Percentiles rank a stretch among this genome's conserved stretches.
Conservation (phyloP, 805 yeast species). For the Helenozyma rhizophorensis region DNA sequence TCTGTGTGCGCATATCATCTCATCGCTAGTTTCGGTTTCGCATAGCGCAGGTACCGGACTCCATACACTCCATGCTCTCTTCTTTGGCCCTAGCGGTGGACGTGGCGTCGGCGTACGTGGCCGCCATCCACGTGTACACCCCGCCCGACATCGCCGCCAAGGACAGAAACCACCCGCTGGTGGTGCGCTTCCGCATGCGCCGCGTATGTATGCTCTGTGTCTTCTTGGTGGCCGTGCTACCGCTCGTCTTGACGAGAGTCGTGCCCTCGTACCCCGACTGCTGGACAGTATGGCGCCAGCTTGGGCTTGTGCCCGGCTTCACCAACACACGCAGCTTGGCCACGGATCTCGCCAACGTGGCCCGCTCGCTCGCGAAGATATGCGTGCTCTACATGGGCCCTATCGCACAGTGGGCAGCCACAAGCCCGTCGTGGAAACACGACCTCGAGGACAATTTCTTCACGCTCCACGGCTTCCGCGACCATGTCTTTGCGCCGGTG, state of each 20-base stretch:
- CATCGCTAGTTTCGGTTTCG: too few species aligned
- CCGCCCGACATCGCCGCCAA: slow-evolving; percentile 19
- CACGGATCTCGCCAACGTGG: slow-evolving; percentile 14
- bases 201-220: slow-evolving; percentile 32
- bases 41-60: too few species aligned
- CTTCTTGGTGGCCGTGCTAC: slow-evolving; percentile 25
- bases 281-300: slow-evolving; percentile 7
- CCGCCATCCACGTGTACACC: slow-evolving; percentile 30
- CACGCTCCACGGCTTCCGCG: slow-evolving; percentile 45
- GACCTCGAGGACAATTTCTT: slow-evolving; percentile 19
- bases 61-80: not conserved
- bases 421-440: slow-evolving; percentile 2
- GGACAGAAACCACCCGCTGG: slow-evolving; percentile 40
- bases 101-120: slow-evolving; percentile 46
- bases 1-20: too few species aligned
- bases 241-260: slow-evolving; percentile 21
- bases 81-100: slow-evolving; percentile 19
- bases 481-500: slow-evolving; percentile 65
- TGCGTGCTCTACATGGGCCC: slow-evolving; percentile 19
- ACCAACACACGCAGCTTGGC: slow-evolving; percentile 7
- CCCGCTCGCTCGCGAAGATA: slow-evolving; percentile 7
- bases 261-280: too few species aligned
- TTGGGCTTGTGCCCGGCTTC: slow-evolving; percentile 37
- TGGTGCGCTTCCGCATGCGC: slow-evolving; percentile 38
- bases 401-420: slow-evolving; percentile 10